phyloP scores from a whole-genome alignment of 2,329 filamentous ascomycete species.

The Xylariales sp. region DNA sequence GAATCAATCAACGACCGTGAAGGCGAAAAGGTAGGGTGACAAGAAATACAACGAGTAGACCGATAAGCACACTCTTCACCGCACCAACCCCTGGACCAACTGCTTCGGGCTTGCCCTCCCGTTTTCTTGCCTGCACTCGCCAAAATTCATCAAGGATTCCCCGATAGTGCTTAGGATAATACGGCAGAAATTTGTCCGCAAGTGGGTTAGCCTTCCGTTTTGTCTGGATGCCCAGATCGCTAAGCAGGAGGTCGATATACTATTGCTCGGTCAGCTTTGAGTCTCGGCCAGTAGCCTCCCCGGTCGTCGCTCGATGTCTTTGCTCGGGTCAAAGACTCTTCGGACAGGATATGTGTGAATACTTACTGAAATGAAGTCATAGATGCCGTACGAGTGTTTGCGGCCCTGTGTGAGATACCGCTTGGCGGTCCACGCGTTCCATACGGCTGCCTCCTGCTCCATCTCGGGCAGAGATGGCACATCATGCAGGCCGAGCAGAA shows the following conservation, averaged over 20 bases:
- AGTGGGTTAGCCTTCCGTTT: slow-evolving; percentile 13
- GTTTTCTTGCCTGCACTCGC: slow-evolving; percentile 8
- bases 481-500: slow-evolving; percentile 20
- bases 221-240: slow-evolving; percentile 14
- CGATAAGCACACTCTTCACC: not conserved
- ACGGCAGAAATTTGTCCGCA: slow-evolving; percentile 13
- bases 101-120: not conserved
- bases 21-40: not conserved
- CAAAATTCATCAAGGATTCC: slow-evolving; percentile 14
- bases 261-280: slow-evolving; percentile 5
- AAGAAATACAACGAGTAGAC: not conserved
- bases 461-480: slow-evolving; percentile 20
- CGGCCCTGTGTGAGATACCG: slow-evolving; percentile 26
- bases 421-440: slow-evolving; percentile 28
- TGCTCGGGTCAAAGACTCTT: not conserved
- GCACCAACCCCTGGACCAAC: not conserved
- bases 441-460: slow-evolving; percentile 25
- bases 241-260: slow-evolving; percentile 16
- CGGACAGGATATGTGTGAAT: not conserved
- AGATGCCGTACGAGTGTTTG: slow-evolving; percentile 26
- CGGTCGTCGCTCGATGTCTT: not conserved
- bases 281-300: not conserved
- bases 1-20: not conserved
- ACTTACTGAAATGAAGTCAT: slow-evolving; percentile 27
- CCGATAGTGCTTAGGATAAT: slow-evolving; percentile 12